Evolutionary conservation across 1,139 yeast species (phyloP).

Genomic region (Geotrichum macrosporum): DNA sequence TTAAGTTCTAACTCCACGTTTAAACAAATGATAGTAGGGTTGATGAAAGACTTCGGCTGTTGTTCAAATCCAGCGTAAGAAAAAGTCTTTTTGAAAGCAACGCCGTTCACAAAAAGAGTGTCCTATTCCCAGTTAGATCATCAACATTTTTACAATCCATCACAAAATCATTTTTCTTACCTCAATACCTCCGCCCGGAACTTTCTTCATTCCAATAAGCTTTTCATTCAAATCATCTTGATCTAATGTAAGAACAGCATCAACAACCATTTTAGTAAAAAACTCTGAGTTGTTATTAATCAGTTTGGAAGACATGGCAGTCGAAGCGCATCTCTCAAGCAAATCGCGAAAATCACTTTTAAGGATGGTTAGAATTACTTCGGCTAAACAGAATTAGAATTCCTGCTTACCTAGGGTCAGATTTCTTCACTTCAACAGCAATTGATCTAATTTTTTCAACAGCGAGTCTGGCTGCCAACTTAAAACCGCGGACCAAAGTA

Average conservation of each 20-base stretch:
- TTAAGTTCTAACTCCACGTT: constrained; percentile 93
- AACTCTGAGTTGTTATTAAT: constrained; percentile 82
- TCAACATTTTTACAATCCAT: not conserved
- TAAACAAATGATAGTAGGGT: constrained; percentile 79
- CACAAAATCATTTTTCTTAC: not conserved
- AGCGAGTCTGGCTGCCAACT: constrained; percentile 77
- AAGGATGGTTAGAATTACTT: not conserved
- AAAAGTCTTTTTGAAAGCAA: constrained; percentile 94
- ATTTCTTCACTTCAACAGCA: constrained; percentile 53
- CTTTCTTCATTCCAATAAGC: constrained; percentile 89
- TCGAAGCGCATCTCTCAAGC: constrained; percentile 87
- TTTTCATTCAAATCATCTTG: constrained; percentile 81
- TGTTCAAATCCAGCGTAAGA: constrained; percentile 98
- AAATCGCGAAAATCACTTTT: constrained; percentile 60
- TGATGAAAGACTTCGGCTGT: constrained; percentile 78
- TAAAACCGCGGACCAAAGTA: constrained; percentile 79
- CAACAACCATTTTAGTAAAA: constrained; percentile 95
- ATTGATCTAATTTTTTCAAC: constrained; percentile 67
- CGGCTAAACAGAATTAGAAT: not conserved
- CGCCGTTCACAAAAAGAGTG: constrained; percentile 83
- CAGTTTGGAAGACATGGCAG: constrained; percentile 95
- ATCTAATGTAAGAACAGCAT: constrained; percentile 85
- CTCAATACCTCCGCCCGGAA: constrained; percentile 95
- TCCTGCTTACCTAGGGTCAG: constrained; percentile 30
- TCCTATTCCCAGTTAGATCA: constrained; percentile 43